Base-by-base conservation (phyloP, 2,329 filamentous ascomycete genomes). In the Xylogone sp. region DNA sequence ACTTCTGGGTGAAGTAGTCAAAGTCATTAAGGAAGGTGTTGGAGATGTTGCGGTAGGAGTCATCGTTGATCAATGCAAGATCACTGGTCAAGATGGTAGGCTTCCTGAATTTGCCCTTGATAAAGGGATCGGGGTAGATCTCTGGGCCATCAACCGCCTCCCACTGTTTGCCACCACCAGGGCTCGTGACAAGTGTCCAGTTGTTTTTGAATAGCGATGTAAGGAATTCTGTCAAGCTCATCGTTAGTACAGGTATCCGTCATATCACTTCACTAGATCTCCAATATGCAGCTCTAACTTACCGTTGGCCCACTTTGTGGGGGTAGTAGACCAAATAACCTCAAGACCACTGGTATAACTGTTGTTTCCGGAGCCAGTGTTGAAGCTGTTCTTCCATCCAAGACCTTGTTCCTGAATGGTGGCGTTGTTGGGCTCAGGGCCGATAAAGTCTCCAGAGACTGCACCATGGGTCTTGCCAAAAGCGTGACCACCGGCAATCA, bases 381-480 rank as follows among this genome's bases (percentile, higher is more conserved):
- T 68, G 67, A 78, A 68, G 56, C 69, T 71, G 71, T 76, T 82
- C 53, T 65, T 59, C 79, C 79, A 82, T 53, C 79, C 79, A 81
- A 67, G 50, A 79, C 79, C 58, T 80, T 77, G 46, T 70, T 59
- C 48, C 39, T 77, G 71, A 27, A 82, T 65, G 34, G 65, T 68
- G 45, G 76, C 75, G n/a, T 67, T 74, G 53, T 76, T 70, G 44
- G 79, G 79, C 62, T 82, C 79, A 19, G 67, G 64, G 51, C 75
- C 77, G 42, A 80, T 68, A 56, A 80, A 73, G 52, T 75, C 72
- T 2, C 73, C 70, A 8, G 76, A 67, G 51, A 69, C 78, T 46
- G 80, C 80, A 57, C 80, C 80, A 67, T 83, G 80, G 0, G 79
- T 81, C 74, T 83, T 83, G 54, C 80, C 80, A 62, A 83, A 82